Conservation (phyloP, 768 basidiomycete species). For the Trametes meyenii region DNA sequence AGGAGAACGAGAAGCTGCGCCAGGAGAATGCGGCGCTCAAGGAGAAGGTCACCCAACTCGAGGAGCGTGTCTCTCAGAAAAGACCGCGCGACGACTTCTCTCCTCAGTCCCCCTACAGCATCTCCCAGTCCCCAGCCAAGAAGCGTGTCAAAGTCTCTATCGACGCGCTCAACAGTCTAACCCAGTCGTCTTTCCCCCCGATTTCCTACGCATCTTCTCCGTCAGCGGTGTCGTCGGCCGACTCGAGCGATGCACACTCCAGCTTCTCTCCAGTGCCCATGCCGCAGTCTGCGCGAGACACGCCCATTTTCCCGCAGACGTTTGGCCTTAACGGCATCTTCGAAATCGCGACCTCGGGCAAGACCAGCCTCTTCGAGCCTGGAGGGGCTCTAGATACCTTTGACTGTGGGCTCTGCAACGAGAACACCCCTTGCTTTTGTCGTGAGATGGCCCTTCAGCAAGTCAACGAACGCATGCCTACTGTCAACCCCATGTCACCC, state of each 20-base stretch:
- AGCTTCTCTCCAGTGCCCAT: slow-evolving; percentile 37
- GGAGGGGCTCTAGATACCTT: slow-evolving; percentile 46
- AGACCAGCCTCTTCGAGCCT: slow-evolving; percentile 31
- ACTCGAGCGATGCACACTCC: slow-evolving; percentile 44
- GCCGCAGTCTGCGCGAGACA: slow-evolving; percentile 33
- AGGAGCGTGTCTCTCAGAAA: slow-evolving; percentile 51
- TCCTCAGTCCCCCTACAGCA: slow-evolving; percentile 32
- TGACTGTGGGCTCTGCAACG: slow-evolving; percentile 77
- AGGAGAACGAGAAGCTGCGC: slow-evolving; percentile 78
- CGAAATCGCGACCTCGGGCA: slow-evolving; percentile 40
- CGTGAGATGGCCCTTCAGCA: slow-evolving; percentile 63
- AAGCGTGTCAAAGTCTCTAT: slow-evolving; percentile 36
- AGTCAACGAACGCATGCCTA: slow-evolving; percentile 32
- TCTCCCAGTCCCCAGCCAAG: slow-evolving; percentile 41
- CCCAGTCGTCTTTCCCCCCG: slow-evolving; percentile 21
- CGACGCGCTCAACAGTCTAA: slow-evolving; percentile 19
- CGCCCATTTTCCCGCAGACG: slow-evolving; percentile 35
- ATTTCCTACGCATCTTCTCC: slow-evolving; percentile 27
- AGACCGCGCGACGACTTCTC: slow-evolving; percentile 59
- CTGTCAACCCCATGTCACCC: slow-evolving; percentile 16
- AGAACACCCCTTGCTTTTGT: slow-evolving; percentile 75
- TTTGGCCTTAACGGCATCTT: slow-evolving; percentile 39
- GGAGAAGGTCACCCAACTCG: slow-evolving; percentile 38
- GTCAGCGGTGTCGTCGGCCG: slow-evolving; percentile 36
- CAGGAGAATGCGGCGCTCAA: slow-evolving; percentile 67